Percentiles rank a stretch among this genome's conserved stretches.
Conservation (phyloP, 192 early-diverging fungal species). For the Coemansia sp. region DNA sequence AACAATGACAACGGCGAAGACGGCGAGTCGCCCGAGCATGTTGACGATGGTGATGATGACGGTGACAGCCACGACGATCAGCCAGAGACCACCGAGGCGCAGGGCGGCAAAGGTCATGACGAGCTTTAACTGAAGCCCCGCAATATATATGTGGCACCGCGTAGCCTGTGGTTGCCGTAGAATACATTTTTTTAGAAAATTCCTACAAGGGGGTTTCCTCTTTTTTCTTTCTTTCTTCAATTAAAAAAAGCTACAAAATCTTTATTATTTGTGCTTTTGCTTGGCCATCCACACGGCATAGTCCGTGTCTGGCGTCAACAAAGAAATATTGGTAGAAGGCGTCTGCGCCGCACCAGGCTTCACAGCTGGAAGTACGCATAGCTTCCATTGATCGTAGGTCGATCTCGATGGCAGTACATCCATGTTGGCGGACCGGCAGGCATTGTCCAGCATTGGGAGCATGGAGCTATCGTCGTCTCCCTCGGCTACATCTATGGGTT, state of each 20-base stretch:
- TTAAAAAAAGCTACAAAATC: background rate
- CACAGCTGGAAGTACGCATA: slow-evolving; percentile 31
- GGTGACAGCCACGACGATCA: background rate
- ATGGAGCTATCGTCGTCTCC: background rate
- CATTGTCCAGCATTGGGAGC: background rate
- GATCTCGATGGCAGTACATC: background rate
- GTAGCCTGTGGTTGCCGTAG: too few species aligned
- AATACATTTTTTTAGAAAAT: slow-evolving; percentile 6
- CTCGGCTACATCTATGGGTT: background rate
- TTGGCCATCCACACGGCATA: slow-evolving; percentile 26
- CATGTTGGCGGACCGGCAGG: background rate
- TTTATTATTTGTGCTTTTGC: slow-evolving; percentile 3
- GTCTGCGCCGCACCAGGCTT: background rate
- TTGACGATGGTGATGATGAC: background rate
- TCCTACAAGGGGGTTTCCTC: too few species aligned
- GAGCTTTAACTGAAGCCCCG: slow-evolving; percentile 18
- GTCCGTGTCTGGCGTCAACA: slow-evolving; percentile 42
- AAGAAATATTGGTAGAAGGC: slow-evolving; percentile 12
- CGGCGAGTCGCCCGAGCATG: slow-evolving; percentile 10
- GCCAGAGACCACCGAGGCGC: slow-evolving; percentile 1
- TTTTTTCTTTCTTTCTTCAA: background rate
- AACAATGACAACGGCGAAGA: slow-evolving; percentile 16
- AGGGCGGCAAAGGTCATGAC: slow-evolving; percentile 28
- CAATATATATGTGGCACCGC: too few species aligned
- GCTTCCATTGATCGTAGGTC: slow-evolving; percentile 35